phyloP scores from a whole-genome alignment of 1,284 basidiomycete species.

The Melampsora larici-populina region DNA sequence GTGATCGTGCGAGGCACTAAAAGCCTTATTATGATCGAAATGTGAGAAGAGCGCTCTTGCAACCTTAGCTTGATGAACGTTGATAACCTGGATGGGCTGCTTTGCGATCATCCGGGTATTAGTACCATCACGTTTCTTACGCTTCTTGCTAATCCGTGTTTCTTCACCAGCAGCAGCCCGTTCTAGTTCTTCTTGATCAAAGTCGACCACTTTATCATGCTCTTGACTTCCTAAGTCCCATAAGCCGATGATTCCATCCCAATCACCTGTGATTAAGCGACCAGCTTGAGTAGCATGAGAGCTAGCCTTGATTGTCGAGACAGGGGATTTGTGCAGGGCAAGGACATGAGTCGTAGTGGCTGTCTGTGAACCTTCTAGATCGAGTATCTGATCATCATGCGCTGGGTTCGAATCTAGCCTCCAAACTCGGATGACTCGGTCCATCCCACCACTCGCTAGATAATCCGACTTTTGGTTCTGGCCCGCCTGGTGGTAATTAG shows the following conservation, averaged over 20 bases:
- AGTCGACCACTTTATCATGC: slow-evolving; percentile 63
- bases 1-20: slow-evolving; percentile 57
- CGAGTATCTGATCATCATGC: slow-evolving; percentile 45
- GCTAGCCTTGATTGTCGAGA: slow-evolving; percentile 65
- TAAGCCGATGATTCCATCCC: slow-evolving; percentile 74
- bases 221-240: slow-evolving; percentile 60
- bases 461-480: slow-evolving; percentile 4
- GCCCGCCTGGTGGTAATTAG: neutral
- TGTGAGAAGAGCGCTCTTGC: slow-evolving; percentile 63
- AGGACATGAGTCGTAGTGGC: slow-evolving; percentile 61
- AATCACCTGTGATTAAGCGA: slow-evolving; percentile 68
- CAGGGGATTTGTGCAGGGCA: slow-evolving; percentile 64
- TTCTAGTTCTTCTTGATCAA: slow-evolving; percentile 56
- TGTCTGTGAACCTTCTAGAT: slow-evolving; percentile 58
- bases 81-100: slow-evolving; percentile 66
- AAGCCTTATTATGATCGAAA: slow-evolving; percentile 45
- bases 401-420: slow-evolving; percentile 32
- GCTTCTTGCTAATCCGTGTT: slow-evolving; percentile 31
- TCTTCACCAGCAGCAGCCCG: slow-evolving; percentile 48
- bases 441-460: slow-evolving; percentile 27
- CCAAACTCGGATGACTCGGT: slow-evolving; percentile 40
- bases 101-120: slow-evolving; percentile 56
- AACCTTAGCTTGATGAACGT: slow-evolving; percentile 70
- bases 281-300: slow-evolving; percentile 55
- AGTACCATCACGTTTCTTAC: slow-evolving; percentile 18